These are phyloP conservation scores for Colletotrichum limetticola DNA, from an alignment of 2,329 filamentous ascomycete genomes.

Conservation along the genomic window DNA sequence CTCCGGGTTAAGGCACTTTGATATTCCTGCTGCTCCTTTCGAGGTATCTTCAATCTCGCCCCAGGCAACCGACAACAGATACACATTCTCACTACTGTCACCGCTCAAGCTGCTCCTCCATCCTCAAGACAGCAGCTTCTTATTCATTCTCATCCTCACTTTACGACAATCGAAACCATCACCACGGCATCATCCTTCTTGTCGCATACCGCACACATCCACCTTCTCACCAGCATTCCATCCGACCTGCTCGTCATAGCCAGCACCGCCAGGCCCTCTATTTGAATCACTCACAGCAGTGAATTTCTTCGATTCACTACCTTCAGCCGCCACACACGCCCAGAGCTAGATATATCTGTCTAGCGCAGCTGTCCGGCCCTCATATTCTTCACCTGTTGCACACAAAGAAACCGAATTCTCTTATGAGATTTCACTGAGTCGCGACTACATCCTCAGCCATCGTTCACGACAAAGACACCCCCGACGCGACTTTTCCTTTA, in stretches of 20 bases:
- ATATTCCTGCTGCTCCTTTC: not conserved
- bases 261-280: not conserved
- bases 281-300: not conserved
- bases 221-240: not conserved
- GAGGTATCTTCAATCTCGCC: not conserved
- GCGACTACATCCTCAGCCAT: conserved; percentile 7
- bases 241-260: not conserved
- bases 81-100: not conserved
- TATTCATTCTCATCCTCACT: not conserved
- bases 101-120: not conserved
- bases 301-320: not conserved
- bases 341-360: not conserved
- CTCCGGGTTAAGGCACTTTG: not conserved
- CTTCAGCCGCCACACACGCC: not conserved
- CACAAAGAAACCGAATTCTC: not conserved
- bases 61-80: not conserved
- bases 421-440: not conserved
- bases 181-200: not conserved
- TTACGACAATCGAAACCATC: not conserved
- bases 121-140: not conserved
- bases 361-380: no score
- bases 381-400: not conserved
- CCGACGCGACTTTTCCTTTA: conserved; percentile 22
- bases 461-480: conserved; percentile 27
- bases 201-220: not conserved